Evolutionary conservation across 345 rosid species (phyloP).

Genomic region (Geranium brycei): DNA sequence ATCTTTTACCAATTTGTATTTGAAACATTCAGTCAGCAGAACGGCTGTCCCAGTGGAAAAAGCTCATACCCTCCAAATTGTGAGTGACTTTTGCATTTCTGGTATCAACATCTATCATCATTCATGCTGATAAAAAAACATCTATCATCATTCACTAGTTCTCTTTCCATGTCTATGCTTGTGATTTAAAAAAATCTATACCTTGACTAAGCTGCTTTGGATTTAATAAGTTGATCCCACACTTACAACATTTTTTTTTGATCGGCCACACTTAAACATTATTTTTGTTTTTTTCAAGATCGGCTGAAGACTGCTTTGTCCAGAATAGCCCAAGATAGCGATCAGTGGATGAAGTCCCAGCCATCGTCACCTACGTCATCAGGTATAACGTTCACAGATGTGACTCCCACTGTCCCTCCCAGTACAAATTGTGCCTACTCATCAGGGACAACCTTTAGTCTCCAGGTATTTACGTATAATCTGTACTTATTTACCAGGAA

Average conservation of each 20-base stretch:
- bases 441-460: conserved; percentile 50
- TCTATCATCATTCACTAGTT: conserved; percentile 4
- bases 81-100: conserved; percentile 30
- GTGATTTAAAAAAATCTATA: no score
- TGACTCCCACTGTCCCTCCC: conserved; percentile 43
- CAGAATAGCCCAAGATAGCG: conserved; percentile 83
- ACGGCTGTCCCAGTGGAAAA: conserved; percentile 43
- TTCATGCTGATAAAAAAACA: neutral
- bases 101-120: neutral
- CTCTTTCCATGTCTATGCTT: neutral
- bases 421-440: conserved; percentile 28
- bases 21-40: conserved; percentile 69
- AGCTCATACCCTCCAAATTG: conserved; percentile 44
- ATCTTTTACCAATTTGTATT: conserved; percentile 62
- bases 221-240: no score
- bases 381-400: conserved; percentile 40
- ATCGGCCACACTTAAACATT: conserved; percentile 21
- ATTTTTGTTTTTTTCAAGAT: conserved; percentile 25
- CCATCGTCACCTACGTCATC: conserved; percentile 36
- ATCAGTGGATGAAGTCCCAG: conserved; percentile 77
- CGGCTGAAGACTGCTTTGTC: conserved; percentile 69
- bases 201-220: no score
- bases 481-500: no score
- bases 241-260: conserved; percentile 8
- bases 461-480: conserved; percentile 44